A percentile compares a stretch with the other conserved stretches of the same genome.
Conservation (phyloP, 345 rosid species). For the Euphorbia pulcherrima region DNA sequence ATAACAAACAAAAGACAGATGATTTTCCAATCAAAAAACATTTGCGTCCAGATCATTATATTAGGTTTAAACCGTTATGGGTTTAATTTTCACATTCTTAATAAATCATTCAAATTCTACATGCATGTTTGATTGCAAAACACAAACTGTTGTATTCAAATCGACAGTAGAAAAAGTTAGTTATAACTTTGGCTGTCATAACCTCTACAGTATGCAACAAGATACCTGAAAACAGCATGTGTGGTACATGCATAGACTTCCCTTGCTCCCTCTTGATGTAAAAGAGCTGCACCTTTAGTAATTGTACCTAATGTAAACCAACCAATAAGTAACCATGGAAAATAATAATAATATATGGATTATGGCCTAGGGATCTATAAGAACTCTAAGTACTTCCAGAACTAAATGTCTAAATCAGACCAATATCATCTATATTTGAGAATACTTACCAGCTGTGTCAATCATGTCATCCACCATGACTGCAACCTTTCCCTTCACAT, state of each 20-base stretch:
- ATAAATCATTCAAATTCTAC: background rate
- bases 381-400: background rate
- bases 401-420: background rate
- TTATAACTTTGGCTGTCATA: constrained; percentile 2
- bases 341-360: background rate
- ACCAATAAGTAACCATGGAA: constrained; percentile 9
- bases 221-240: constrained; percentile 91
- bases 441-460: constrained; percentile 81
- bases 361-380: background rate
- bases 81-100: background rate
- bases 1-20: background rate
- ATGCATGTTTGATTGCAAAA: background rate
- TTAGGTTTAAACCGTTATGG: background rate
- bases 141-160: background rate
- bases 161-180: background rate
- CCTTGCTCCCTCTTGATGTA: constrained; percentile 96
- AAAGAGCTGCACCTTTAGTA: constrained; percentile 88
- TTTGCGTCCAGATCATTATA: background rate
- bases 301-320: constrained; percentile 61
- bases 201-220: constrained; percentile 4
- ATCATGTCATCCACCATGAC: constrained; percentile 99
- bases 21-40: background rate
- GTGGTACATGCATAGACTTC: constrained; percentile 95
- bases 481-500: constrained; percentile 93
- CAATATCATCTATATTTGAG: background rate